Base-by-base conservation (phyloP, 2,329 filamentous ascomycete genomes). In the Fusarium lateritium region DNA sequence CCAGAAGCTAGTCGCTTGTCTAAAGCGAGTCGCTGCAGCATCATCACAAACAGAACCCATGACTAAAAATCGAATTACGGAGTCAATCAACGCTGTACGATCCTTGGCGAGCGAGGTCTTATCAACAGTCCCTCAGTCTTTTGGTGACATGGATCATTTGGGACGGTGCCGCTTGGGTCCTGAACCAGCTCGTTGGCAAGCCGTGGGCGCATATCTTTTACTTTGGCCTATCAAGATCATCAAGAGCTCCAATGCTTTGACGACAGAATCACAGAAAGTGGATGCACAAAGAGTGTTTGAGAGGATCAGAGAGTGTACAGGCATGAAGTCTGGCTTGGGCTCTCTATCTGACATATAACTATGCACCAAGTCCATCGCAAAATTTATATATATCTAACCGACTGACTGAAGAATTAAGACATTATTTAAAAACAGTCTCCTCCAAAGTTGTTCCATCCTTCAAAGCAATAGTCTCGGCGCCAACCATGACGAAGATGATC, bases 401-500 rank as follows among this genome's bases (percentile, higher is more conserved):
- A 3, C 28, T 13, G 17, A 11, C 6, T 3, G 19, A 19, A 19
- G 19, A 36, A 36, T 17, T 7, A 8, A 36, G 34, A 36, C 17
- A 7, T 49, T 47, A 53, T 38, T 33, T 46, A 74, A 74, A 64
- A 1, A 65, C 68, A 31, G 67, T 79, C 67, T 80, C 79, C 36
- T 80, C 80, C 46, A 84, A 56, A 52, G 61, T 73, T 38, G 66
- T 75, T 13, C 82, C 82, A 64, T 80, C 74, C 22, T 65, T 71
- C 10, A 81, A 73, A 44, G 73, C 71, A 49, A 85, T 71, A 71
- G 80, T 79, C 46, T 83, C 76, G 17, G 79, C 76, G 9, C 78
- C 79, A 5, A 84, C 70, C 77, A 80, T 78, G 39, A 84, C 78
- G 54, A 77, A 80, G 42, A 81, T 68, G 1, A 84, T 74, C 24